Percentiles rank a stretch among this genome's conserved stretches.
Evolutionary conservation across 805 yeast species (phyloP).

Genomic region (Candida qinlingensis): DNA sequence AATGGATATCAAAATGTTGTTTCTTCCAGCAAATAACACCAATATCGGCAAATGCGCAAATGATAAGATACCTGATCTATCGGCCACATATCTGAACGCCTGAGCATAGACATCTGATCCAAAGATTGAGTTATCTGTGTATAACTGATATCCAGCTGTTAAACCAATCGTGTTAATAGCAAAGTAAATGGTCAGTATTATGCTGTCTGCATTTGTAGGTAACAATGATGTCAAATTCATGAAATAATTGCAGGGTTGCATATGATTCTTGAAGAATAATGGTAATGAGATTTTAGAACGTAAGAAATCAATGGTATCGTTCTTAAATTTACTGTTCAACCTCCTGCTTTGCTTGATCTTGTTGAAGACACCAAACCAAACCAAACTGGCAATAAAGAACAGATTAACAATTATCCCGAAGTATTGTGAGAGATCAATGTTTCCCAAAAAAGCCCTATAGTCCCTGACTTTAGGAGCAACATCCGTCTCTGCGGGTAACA

Average conservation of each 20-base stretch:
- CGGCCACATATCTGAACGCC: constrained; percentile 12
- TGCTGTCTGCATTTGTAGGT: constrained; percentile 21
- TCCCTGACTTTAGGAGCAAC: constrained; percentile 16
- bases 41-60: constrained; percentile 47
- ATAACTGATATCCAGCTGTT: constrained; percentile 7
- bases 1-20: constrained; percentile 54
- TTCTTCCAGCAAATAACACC: constrained; percentile 65
- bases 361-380: constrained; percentile 19
- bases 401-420: constrained; percentile 18
- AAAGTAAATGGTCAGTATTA: constrained; percentile 30
- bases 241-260: constrained; percentile 13
- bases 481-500: constrained; percentile 7
- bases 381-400: constrained; percentile 16
- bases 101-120: constrained; percentile 11
- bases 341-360: constrained; percentile 12
- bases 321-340: constrained; percentile 14
- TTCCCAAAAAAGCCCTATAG: constrained; percentile 22
- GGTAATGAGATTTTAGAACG: constrained; percentile 18
- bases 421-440: constrained; percentile 19
- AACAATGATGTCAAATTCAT: constrained; percentile 13
- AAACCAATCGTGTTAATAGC: constrained; percentile 13
- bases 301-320: constrained; percentile 10
- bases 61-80: constrained; percentile 22
- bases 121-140: constrained; percentile 16
- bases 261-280: constrained; percentile 17